phyloP scores from a whole-genome alignment of 2,329 filamentous ascomycete species.

The Trichoderma sp. region DNA sequence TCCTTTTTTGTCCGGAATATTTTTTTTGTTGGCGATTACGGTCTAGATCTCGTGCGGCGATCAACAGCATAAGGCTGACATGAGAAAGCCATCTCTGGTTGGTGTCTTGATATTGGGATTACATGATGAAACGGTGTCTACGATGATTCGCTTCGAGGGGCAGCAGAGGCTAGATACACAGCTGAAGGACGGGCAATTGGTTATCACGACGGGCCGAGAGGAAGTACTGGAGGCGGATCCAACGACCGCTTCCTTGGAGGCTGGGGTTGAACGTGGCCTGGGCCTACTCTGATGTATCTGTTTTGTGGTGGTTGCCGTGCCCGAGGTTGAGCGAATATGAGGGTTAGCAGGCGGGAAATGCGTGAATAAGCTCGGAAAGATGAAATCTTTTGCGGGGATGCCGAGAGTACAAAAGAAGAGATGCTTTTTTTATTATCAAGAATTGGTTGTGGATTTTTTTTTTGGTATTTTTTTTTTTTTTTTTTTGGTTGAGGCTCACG shows the following conservation, averaged over 20 bases:
- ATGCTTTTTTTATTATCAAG: not conserved
- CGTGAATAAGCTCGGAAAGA: not conserved
- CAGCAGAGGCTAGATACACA: not conserved
- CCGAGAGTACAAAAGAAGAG: slow-evolving; percentile 5
- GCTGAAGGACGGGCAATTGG: slow-evolving; percentile 8
- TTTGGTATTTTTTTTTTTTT: not conserved
- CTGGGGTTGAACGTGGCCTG: not conserved
- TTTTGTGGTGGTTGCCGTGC: not conserved
- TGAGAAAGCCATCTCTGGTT: not conserved
- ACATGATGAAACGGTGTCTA: slow-evolving; percentile 20
- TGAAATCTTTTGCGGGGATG: not conserved
- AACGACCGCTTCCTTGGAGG: not conserved
- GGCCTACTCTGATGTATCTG: not conserved
- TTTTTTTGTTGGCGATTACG: slow-evolving; percentile 1
- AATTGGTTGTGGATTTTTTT: not conserved
- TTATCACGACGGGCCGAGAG: slow-evolving; percentile 3
- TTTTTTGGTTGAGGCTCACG: not conserved
- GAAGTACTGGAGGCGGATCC: not conserved
- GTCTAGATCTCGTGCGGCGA: slow-evolving; percentile 1
- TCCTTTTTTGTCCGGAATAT: not conserved
- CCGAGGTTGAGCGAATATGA: not conserved
- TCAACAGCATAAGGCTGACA: slow-evolving; percentile 1
- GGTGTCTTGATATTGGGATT: slow-evolving; percentile 18
- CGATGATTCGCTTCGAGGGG: slow-evolving; percentile 16
- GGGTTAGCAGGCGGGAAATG: not conserved